Evolutionary conservation across 306 rosid genomes (phyloP).

Genomic region (Trichosanthes cucumerina): DNA sequence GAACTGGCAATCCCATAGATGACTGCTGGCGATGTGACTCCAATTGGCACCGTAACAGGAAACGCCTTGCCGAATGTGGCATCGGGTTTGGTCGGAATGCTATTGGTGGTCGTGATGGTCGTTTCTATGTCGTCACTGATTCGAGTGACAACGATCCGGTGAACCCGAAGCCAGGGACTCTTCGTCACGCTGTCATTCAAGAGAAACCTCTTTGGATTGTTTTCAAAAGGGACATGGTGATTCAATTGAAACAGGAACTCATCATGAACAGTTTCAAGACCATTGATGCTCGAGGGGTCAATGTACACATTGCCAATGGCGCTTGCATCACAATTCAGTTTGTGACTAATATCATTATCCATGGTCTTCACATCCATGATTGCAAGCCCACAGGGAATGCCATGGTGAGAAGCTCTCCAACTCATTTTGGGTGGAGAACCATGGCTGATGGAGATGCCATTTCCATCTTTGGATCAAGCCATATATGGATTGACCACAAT

Average conservation of each 20-base stretch:
- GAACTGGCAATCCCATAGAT: conserved; percentile 96
- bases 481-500: conserved; percentile 94
- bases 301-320: conserved; percentile 94
- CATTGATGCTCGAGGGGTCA: conserved; percentile 88
- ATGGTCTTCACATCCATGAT: conserved; percentile 94
- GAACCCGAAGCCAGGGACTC: conserved; percentile 87
- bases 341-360: conserved; percentile 77
- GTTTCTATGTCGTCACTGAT: conserved; percentile 89
- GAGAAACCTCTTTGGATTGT: conserved; percentile 88
- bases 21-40: conserved; percentile 98
- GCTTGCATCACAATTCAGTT: conserved; percentile 84
- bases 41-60: conserved; percentile 76
- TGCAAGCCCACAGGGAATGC: conserved; percentile 97
- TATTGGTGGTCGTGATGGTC: conserved; percentile 95
- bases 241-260: conserved; percentile 88
- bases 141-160: conserved; percentile 73
- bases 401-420: conserved; percentile 89
- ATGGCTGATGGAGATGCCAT: conserved; percentile 96
- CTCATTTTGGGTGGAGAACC: conserved; percentile 96
- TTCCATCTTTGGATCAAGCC: conserved; percentile 93
- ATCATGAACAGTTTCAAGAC: conserved; percentile 94
- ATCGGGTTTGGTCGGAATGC: conserved; percentile 94
- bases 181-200: conserved; percentile 90
- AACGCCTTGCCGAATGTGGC: conserved; percentile 97
- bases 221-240: conserved; percentile 95